Evolutionary conservation across 148 eudicot genomes (phyloP), one percentile per base, ranked within the genome.

Genomic region (Spergularia marina): DNA sequence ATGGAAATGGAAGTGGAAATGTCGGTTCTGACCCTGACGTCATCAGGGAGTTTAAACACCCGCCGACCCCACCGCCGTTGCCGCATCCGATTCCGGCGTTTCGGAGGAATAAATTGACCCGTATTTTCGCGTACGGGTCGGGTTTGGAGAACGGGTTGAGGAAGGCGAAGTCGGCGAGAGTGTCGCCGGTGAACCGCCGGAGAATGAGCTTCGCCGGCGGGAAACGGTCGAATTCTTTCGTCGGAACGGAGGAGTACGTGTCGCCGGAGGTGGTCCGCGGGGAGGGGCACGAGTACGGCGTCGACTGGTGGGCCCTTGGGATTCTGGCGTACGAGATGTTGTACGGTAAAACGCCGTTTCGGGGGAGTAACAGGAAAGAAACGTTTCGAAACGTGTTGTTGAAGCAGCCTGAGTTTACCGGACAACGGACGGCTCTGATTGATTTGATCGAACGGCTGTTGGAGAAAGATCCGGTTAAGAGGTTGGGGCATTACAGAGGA

Each of bases 251-350:
- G 60, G 97, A 91, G 47, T 91, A 94, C 77, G 89, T 94, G 1
- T 82, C 98, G 17, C 98, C 98, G 72, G 98, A 94, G 79, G 84
- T 94, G 6, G 89, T 94, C 0, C 77, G 84, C 6, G 98, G 93
- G 0, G 90, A 86, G 12, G 90, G 92, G 0, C 93, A 94, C 64
- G 98, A 86, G 52, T 94, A 86, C 72, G 83, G 87, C 18, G 95
- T 94, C 2, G 98, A 94, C 40, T 94, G 98, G 97, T 94, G 98
- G 98, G 93, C 95, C 12, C 55, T 94, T 2, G 98, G 98, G 12
- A 77, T 94, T 0, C 56, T 94, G 0, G 82, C 88, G 16, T 94
- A 86, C 85, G 98, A 94, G 76, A 91, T 94, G 98, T 23, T 90
- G 34, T 90, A 94, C 73, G 98, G 98, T 1, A 83, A 62, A 58